Evolutionary conservation across 2,329 filamentous ascomycete species (phyloP).

Genomic region (Exserohilum rostratum): DNA sequence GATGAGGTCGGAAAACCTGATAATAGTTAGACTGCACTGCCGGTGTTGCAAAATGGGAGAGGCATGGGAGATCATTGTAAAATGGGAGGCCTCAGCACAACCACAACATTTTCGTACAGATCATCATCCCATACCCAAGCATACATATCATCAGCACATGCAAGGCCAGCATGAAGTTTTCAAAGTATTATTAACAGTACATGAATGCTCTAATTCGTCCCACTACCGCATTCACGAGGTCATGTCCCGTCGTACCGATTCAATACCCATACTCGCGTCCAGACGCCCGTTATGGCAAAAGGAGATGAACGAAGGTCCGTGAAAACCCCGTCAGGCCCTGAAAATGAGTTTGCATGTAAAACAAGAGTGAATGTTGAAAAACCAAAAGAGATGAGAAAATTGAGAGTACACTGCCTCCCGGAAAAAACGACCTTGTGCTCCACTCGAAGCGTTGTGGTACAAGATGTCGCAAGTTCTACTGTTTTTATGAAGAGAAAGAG

Average conservation of each 20-base stretch:
- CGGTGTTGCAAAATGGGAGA: too few species aligned
- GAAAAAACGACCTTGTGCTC: conserved; percentile 25
- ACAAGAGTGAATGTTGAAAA: conserved; percentile 21
- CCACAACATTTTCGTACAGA: background rate
- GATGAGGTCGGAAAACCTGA: too few species aligned
- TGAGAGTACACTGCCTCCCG: conserved; percentile 24
- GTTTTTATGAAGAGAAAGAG: conserved; percentile 21
- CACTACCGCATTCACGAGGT: conserved; percentile 14
- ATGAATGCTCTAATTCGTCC: conserved; percentile 10
- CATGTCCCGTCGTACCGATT: conserved; percentile 19
- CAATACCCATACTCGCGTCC: conserved; percentile 22
- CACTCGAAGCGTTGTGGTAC: conserved; percentile 35
- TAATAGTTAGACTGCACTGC: too few species aligned
- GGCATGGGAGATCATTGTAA: too few species aligned
- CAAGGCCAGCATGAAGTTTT: conserved; percentile 12
- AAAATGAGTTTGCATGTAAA: conserved; percentile 9
- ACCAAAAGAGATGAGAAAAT: conserved; percentile 14
- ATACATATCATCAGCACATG: background rate
- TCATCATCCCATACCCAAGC: background rate
- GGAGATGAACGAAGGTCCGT: conserved; percentile 10
- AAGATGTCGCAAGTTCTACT: conserved; percentile 28
- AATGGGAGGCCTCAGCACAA: background rate
- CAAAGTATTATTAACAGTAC: conserved; percentile 27
- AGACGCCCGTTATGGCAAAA: conserved; percentile 20
- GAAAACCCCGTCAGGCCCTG: conserved; percentile 4